Base-by-base conservation (phyloP, 1,284 basidiomycete species). In the Boletellus deceptivus region DNA sequence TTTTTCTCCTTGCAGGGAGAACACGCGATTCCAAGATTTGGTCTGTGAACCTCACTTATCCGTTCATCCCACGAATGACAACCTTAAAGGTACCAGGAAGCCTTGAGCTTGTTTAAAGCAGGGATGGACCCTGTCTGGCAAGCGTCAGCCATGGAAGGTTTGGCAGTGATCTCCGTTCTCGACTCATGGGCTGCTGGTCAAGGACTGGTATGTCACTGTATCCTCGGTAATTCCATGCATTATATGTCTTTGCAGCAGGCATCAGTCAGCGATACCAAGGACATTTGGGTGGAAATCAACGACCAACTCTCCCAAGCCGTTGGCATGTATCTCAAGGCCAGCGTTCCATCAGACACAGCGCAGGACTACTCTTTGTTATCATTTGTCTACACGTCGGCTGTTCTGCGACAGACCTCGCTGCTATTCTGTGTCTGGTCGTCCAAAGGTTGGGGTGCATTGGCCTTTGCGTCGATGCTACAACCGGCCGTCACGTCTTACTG, bases 61-160 rank as follows among this genome's bases (percentile, higher is more conserved):
- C 44, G 43, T 45, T 29, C 53, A 43, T 61, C 59, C 50, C 69
- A 55, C 49, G 55, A 52, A 59, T 54, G 50, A 63, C 59, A 53
- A 45, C 42, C 46, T 52, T 54, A 31, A 62, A 93, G 91, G 82
- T 97, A 93, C 69, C 82, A 83, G 49, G 93, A 97, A 70, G 88
- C 92, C 6, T 71, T 91, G 8, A 78, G 79, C 39, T 66, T 89
- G 24, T 84, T 91, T 57, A 89, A 86, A 63, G 75, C 75, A 1
- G 79, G 83, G 6, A 79, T 83, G 39, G 94, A 98, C 67, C 70
- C 80, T 17, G 75, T 88, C 18, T 98, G 94, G 94, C 86, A 94
- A 65, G 93, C 89, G 0, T 83, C 88, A 17, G 84, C 86, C 0
- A 73, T 92, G 39, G 94, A 98, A 71, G 91, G 91, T 2, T 70